phyloP scores from a whole-genome alignment of 2,329 filamentous ascomycete species.

The Talaromyces sp. region DNA sequence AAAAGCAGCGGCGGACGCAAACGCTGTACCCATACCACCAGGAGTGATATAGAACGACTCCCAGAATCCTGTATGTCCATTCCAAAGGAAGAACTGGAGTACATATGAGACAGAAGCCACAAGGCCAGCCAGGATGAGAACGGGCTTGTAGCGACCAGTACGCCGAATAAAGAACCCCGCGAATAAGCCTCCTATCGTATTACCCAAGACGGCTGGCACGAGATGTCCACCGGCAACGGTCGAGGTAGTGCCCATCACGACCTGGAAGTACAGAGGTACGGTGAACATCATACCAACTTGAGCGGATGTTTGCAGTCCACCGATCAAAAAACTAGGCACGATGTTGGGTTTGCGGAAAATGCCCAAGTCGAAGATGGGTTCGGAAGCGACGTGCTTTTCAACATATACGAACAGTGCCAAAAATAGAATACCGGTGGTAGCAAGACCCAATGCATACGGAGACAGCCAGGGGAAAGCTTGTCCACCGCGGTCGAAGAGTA shows the following conservation, averaged over 20 bases:
- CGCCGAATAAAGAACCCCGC: slow-evolving; percentile 57
- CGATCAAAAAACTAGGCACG: slow-evolving; percentile 38
- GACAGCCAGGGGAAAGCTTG: slow-evolving; percentile 37
- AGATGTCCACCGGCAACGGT: slow-evolving; percentile 60
- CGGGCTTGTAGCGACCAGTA: slow-evolving; percentile 59
- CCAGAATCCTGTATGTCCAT: slow-evolving; percentile 54
- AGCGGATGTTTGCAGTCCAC: slow-evolving; percentile 53
- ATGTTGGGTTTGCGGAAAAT: slow-evolving; percentile 34
- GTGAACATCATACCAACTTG: slow-evolving; percentile 64
- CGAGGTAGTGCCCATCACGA: slow-evolving; percentile 56
- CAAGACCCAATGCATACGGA: slow-evolving; percentile 22
- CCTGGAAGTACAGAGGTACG: slow-evolving; percentile 67
- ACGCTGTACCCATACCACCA: slow-evolving; percentile 52
- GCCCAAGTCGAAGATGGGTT: slow-evolving; percentile 36
- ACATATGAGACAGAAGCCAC: slow-evolving; percentile 52
- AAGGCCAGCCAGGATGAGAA: slow-evolving; percentile 52
- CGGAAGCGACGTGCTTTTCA: slow-evolving; percentile 31
- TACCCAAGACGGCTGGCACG: slow-evolving; percentile 65
- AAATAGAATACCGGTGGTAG: slow-evolving; percentile 15
- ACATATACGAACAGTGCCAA: slow-evolving; percentile 28
- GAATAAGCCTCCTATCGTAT: slow-evolving; percentile 60
- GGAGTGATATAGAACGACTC: slow-evolving; percentile 62
- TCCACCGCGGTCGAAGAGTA: slow-evolving; percentile 51
- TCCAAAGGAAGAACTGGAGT: slow-evolving; percentile 56
- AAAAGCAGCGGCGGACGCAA: slow-evolving; percentile 47